phyloP scores from a whole-genome alignment of 2,329 filamentous ascomycete genomes.

The Magnaporthiopsis incrustans region DNA sequence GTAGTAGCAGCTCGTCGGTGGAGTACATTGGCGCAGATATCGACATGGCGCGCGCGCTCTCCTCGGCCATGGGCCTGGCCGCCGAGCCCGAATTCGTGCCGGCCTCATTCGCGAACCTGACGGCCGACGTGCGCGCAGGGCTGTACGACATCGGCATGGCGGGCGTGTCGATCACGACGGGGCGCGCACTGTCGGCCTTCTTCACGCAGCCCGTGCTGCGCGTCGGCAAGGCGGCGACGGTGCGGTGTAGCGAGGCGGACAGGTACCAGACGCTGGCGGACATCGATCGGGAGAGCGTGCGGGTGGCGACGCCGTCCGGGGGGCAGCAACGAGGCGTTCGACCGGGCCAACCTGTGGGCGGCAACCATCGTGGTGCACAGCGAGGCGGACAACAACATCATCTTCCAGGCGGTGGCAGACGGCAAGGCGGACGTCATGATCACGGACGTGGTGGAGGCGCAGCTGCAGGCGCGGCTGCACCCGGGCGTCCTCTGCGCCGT shows the following conservation, averaged over 20 bases:
- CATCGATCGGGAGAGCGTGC: slow-evolving; percentile 3
- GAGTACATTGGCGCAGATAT: slow-evolving; percentile 4
- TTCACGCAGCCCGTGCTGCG: slow-evolving; percentile 1
- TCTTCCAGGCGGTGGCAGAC: slow-evolving; percentile 6
- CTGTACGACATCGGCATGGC: slow-evolving; percentile 6
- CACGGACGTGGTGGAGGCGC: slow-evolving; percentile 21
- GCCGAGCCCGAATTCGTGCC: slow-evolving; percentile 3
- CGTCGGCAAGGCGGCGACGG: slow-evolving; percentile 5
- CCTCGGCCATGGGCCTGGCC: slow-evolving; percentile 2
- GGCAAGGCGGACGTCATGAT: slow-evolving; percentile 5
- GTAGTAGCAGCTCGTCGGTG: neutral
- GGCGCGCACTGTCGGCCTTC: neutral
- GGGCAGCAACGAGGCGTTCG: slow-evolving; percentile 6
- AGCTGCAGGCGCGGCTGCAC: slow-evolving; percentile 22
- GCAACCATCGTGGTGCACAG: slow-evolving; percentile 4
- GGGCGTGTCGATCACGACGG: slow-evolving; percentile 4
- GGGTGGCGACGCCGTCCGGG: slow-evolving; percentile 4
- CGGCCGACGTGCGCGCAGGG: slow-evolving; percentile 1
- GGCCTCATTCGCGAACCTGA: slow-evolving; percentile 5
- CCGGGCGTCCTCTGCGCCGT: slow-evolving; percentile 6
- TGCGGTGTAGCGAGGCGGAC: slow-evolving; percentile 1
- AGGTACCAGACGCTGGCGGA: slow-evolving; percentile 5
- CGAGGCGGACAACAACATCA: slow-evolving; percentile 7
- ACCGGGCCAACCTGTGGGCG: slow-evolving; percentile 2
- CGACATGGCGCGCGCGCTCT: slow-evolving; percentile 5